These are phyloP conservation scores for Russula sp. DNA, from an alignment of 768 basidiomycete species.

Conservation along the genomic window DNA sequence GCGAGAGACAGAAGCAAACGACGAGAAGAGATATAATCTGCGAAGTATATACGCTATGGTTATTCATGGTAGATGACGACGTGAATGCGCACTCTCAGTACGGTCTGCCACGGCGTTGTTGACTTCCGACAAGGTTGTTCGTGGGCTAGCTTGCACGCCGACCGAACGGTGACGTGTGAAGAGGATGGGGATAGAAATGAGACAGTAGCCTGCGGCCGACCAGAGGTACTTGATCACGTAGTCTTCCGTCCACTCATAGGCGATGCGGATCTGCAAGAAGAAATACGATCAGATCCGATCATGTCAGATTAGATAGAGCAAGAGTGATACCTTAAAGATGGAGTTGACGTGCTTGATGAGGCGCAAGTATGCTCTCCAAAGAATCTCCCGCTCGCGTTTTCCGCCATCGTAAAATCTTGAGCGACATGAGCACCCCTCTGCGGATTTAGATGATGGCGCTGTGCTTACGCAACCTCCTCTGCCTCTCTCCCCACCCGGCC, in stretches of 20 bases:
- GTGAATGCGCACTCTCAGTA: constrained; percentile 39
- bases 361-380: constrained; percentile 68
- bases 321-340: constrained; percentile 68
- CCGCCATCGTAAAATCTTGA: constrained; percentile 90
- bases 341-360: constrained; percentile 87
- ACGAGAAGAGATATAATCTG: constrained; percentile 89
- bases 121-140: background rate
- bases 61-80: background rate
- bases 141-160: constrained; percentile 25
- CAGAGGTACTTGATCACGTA: constrained; percentile 95
- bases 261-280: constrained; percentile 65
- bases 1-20: constrained; percentile 89
- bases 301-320: background rate
- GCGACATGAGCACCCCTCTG: background rate
- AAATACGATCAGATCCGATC: background rate
- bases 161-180: constrained; percentile 48
- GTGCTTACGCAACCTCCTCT: constrained; percentile 84
- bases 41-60: background rate
- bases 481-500: constrained; percentile 81
- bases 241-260: constrained; percentile 94
- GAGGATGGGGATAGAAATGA: constrained; percentile 88
- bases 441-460: background rate
- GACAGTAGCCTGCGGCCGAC: constrained; percentile 86
- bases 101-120: constrained; percentile 41
- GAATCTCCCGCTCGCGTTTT: constrained; percentile 70